Percentiles rank a stretch among this genome's conserved stretches.
Evolutionary conservation across 169 alveolate species (phyloP).

Genomic region (Cryptosporidium viatorum): DNA sequence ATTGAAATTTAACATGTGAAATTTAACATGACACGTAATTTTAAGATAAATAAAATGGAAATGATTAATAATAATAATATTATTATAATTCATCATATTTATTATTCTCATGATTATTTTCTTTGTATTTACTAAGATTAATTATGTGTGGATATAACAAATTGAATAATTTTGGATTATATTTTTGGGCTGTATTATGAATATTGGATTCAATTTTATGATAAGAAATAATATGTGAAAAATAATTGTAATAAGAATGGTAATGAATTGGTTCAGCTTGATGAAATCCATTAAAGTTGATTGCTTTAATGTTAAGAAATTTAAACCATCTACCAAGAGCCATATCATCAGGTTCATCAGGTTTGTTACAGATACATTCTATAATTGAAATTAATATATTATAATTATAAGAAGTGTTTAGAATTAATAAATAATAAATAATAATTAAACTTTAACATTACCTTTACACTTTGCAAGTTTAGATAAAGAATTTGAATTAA

Average conservation of each 20-base stretch:
- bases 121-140: neutral
- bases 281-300: conserved; percentile 42
- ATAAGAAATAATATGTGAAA: conserved; percentile 41
- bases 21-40: neutral
- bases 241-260: conserved; percentile 44
- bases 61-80: no score
- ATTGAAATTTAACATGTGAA: neutral
- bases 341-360: conserved; percentile 75
- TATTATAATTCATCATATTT: neutral
- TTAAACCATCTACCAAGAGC: conserved; percentile 73
- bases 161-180: conserved; percentile 15
- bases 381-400: neutral
- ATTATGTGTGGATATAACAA: conserved; percentile 37
- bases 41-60: neutral
- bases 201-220: conserved; percentile 38
- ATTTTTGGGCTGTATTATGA: neutral
- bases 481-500: conserved; percentile 24
- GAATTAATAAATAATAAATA: neutral
- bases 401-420: neutral
- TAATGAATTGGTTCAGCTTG: conserved; percentile 72
- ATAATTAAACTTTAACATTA: conserved; percentile 4
- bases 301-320: conserved; percentile 42
- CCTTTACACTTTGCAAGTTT: conserved; percentile 46
- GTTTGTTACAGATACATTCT: conserved; percentile 51
- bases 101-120: conserved; percentile 17